Base-by-base conservation (phyloP, 768 basidiomycete species). In the button mushroom (Agaricus bisporus) region DNA sequence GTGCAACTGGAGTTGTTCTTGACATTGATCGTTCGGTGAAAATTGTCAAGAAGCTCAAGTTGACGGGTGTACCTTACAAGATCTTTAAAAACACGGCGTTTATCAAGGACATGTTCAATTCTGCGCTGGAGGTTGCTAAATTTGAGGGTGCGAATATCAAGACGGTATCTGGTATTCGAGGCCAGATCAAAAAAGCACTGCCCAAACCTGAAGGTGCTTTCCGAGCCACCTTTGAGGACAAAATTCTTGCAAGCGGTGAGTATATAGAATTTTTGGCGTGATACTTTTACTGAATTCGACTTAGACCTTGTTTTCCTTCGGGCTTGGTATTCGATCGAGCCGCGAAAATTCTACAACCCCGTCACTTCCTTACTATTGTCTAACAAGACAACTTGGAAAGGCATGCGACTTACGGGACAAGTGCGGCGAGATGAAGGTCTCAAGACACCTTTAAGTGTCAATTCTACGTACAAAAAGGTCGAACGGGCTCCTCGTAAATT, bases 1-100 rank as follows among this genome's bases (percentile, higher is more conserved):
- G 88, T 18, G 97, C 95, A 2, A 95, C 93, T 0, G 97, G 97
- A 1, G 93, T 98, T 7, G 89, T 99, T 14, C 76, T 98, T 32
- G 92, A 98, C 68, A 81, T 97, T 54, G 93, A 98, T 64, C 84
- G 86, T 38, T 89, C 93, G 41, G 82, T 86, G 51, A 91, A 90
- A 75, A 98, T 99, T 54, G 95, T 98, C 59, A 99, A 99, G 77
- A 99, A 98, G 72, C 70, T 99, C 60, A 99, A 98, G 76, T 73
- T 99, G 56, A 98, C 93, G 1, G 97, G 97, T 28, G 79, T 85
- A 29, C 97, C 95, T 22, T 92, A 86, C 73, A 98, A 98, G 78
- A 93, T 98, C 56, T 99, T 88, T 79, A 98, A 98, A 74, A 99
- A 99, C 70, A 99, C 97, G 11, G 97, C 93, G 2, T 99, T 98